phyloP scores from a whole-genome alignment of 1,284 basidiomycete genomes.

The Tetrapyrgos nigripes region DNA sequence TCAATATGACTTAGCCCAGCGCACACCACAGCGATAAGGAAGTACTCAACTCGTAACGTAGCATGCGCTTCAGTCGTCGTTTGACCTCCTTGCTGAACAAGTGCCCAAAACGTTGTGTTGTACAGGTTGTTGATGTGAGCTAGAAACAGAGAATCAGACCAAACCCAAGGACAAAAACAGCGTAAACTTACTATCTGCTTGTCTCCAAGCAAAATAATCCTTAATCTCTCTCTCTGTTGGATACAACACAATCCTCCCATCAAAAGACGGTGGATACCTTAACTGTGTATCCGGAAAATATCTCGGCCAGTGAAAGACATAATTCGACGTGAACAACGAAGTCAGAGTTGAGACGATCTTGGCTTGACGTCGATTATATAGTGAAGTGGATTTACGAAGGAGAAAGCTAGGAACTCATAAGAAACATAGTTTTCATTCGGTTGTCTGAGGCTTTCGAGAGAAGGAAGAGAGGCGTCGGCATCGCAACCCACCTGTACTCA shows the following conservation, averaged over 20 bases:
- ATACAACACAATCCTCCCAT: constrained; percentile 90
- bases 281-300: constrained; percentile 81
- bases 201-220: constrained; percentile 97
- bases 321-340: constrained; percentile 93
- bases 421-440: not conserved
- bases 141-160: constrained; percentile 38
- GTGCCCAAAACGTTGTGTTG: constrained; percentile 96
- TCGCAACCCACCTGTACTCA: constrained; percentile 82
- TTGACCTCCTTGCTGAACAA: constrained; percentile 82
- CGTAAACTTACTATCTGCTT: constrained; percentile 89
- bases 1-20: too few species aligned
- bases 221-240: constrained; percentile 75
- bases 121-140: constrained; percentile 99
- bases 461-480: not conserved
- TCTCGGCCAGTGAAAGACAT: constrained; percentile 85
- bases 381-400: constrained; percentile 72
- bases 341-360: constrained; percentile 92
- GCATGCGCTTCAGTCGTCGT: constrained; percentile 86
- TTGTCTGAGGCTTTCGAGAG: not conserved
- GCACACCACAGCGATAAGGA: constrained; percentile 1
- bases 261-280: constrained; percentile 89
- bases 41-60: constrained; percentile 62
- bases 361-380: constrained; percentile 88
- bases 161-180: constrained; percentile 7
- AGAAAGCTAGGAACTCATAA: constrained; percentile 70